Percentiles rank a stretch among this genome's conserved stretches.
phyloP scores from a whole-genome alignment of 805 yeast species.

The Clavispora phyllophila region DNA sequence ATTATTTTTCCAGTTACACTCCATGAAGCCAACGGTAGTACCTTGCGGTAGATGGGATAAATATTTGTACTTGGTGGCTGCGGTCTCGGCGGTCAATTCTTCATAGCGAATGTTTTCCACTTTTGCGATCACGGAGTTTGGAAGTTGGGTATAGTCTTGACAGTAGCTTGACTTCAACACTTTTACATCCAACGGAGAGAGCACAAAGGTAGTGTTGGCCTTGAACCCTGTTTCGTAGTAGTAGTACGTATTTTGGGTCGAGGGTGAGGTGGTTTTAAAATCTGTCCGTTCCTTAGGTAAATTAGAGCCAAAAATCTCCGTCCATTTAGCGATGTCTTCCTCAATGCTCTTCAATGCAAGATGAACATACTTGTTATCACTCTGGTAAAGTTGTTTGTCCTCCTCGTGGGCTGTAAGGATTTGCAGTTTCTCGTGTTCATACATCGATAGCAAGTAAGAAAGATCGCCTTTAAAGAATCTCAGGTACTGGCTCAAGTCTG shows the following conservation, averaged over 20 bases:
- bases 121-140: slow-evolving; percentile 53
- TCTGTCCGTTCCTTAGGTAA: slow-evolving; percentile 19
- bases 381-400: slow-evolving; percentile 58
- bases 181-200: slow-evolving; percentile 76
- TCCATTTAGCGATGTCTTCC: slow-evolving; percentile 36
- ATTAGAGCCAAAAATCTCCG: slow-evolving; percentile 21
- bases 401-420: slow-evolving; percentile 48
- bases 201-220: slow-evolving; percentile 54
- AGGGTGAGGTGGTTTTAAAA: slow-evolving; percentile 1
- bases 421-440: slow-evolving; percentile 52
- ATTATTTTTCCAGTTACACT: slow-evolving; percentile 68
- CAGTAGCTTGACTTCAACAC: slow-evolving; percentile 61
- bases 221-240: slow-evolving; percentile 78
- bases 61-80: slow-evolving; percentile 59
- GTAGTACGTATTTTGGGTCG: slow-evolving; percentile 42
- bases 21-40: slow-evolving; percentile 76
- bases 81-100: slow-evolving; percentile 56
- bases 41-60: slow-evolving; percentile 81
- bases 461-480: slow-evolving; percentile 67
- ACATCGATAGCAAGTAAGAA: slow-evolving; percentile 48
- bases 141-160: slow-evolving; percentile 56
- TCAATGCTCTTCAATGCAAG: slow-evolving; percentile 56
- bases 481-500: slow-evolving; percentile 41
- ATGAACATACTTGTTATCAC: slow-evolving; percentile 48
- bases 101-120: slow-evolving; percentile 71